phyloP scores from a whole-genome alignment of 768 basidiomycete genomes.

The Mycena kentingensis region DNA sequence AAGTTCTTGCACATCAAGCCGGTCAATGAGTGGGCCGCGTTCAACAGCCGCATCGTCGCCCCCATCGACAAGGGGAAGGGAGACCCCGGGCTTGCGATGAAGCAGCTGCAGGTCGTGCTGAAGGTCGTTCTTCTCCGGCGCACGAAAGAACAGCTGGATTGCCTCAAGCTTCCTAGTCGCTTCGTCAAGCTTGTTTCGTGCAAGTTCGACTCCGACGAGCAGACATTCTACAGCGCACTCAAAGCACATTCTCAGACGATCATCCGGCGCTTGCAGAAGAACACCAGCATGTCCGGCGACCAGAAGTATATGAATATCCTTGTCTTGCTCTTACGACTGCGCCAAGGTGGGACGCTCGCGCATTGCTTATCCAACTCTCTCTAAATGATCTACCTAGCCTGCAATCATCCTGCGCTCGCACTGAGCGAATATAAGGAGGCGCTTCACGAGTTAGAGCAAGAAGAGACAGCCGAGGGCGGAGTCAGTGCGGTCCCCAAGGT shows the following conservation, averaged over 20 bases:
- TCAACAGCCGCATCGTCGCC: slow-evolving; percentile 74
- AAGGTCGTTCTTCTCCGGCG: slow-evolving; percentile 88
- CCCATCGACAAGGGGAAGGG: slow-evolving; percentile 71
- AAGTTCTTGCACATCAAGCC: slow-evolving; percentile 86
- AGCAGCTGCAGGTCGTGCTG: slow-evolving; percentile 83
- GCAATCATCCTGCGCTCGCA: slow-evolving; percentile 85
- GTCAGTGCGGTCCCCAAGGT: slow-evolving; percentile 29
- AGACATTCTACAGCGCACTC: slow-evolving; percentile 74
- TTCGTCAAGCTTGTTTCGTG: slow-evolving; percentile 72
- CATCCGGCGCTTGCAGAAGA: slow-evolving; percentile 65
- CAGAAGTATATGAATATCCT: slow-evolving; percentile 70
- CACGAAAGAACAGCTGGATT: slow-evolving; percentile 69
- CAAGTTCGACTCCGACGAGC: slow-evolving; percentile 74
- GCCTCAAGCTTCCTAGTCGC: slow-evolving; percentile 78
- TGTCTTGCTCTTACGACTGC: slow-evolving; percentile 73
- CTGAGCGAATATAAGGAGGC: slow-evolving; percentile 73
- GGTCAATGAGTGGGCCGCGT: slow-evolving; percentile 74
- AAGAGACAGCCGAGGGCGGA: too few relatives aligned
- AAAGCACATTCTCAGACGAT: slow-evolving; percentile 63
- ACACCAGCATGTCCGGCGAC: slow-evolving; percentile 37
- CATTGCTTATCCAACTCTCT: background rate
- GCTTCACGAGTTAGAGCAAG: slow-evolving; percentile 72
- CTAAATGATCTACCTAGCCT: slow-evolving; percentile 52
- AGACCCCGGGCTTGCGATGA: slow-evolving; percentile 66
- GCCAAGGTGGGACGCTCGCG: slow-evolving; percentile 67